Percentiles rank a stretch among this genome's conserved stretches.
These are phyloP conservation scores for Fusarium sp. DNA, from an alignment of 2,329 filamentous ascomycete species.

Conservation along the genomic window DNA sequence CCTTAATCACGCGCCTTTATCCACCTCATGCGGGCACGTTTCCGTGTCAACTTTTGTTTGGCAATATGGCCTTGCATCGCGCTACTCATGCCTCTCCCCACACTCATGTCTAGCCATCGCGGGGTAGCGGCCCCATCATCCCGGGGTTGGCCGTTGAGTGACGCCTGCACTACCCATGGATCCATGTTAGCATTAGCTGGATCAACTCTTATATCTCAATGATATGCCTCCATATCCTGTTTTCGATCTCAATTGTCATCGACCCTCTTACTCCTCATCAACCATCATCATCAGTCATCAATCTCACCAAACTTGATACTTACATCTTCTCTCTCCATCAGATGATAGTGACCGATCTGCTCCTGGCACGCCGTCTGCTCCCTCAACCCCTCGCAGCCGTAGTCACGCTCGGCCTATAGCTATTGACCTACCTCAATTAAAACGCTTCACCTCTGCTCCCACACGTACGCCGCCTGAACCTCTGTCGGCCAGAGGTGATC, in stretches of 20 bases:
- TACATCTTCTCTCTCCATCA: slow-evolving; percentile 19
- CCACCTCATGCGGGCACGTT: slow-evolving; percentile 9
- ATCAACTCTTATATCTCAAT: slow-evolving; percentile 31
- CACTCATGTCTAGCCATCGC: slow-evolving; percentile 39
- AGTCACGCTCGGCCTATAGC: slow-evolving; percentile 61
- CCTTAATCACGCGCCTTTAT: slow-evolving; percentile 18
- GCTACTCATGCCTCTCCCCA: slow-evolving; percentile 37
- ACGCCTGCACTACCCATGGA: slow-evolving; percentile 29
- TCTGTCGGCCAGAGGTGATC: slow-evolving; percentile 68
- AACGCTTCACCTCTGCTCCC: slow-evolving; percentile 54
- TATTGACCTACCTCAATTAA: slow-evolving; percentile 61
- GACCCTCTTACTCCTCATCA: slow-evolving; percentile 4
- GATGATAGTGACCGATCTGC: slow-evolving; percentile 34
- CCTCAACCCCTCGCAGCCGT: slow-evolving; percentile 38
- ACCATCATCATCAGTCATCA: not conserved
- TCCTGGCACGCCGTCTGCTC: slow-evolving; percentile 35
- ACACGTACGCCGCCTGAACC: slow-evolving; percentile 59
- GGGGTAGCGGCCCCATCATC: slow-evolving; percentile 42
- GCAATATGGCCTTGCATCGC: slow-evolving; percentile 12
- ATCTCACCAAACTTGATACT: slow-evolving; percentile 9
- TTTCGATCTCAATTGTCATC: slow-evolving; percentile 32
- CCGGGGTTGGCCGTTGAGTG: slow-evolving; percentile 38
- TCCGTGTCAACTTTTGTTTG: slow-evolving; percentile 26
- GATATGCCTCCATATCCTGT: slow-evolving; percentile 33
- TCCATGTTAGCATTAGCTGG: slow-evolving; percentile 16